Base-by-base conservation (phyloP, 257 asterid species). In the Solanum chilense region DNA sequence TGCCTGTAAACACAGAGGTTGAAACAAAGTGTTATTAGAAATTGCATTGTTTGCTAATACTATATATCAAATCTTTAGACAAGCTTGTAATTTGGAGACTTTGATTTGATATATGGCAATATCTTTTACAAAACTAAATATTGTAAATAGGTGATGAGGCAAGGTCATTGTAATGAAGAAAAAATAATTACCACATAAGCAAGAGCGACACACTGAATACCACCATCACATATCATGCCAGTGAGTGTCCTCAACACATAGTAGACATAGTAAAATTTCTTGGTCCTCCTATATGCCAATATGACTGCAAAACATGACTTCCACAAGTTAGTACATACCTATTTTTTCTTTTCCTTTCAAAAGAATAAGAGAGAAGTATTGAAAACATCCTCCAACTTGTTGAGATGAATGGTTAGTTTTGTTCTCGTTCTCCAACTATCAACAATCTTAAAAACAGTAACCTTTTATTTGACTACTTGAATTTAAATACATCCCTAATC, bases 151-250 rank as follows among this genome's bases (percentile, higher is more conserved):
- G 9, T 58, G 20, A 58, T 20, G 25, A 58, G 66, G 66, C 66
- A 58, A 58, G 9, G 25, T 58, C 12, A 58, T 58, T 58, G 66
- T 58, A 58, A 20, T 56, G 64, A n/a, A 56, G 64, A 56, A 56
- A 39, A 23, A 56, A 56, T 58, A 20, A 58, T 58, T 20, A 92
- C 97, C 93, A 93, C 49, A 84, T 89, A 94, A 86, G 94, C 91
- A 5, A 94, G 89, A 76, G 95, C 60, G 10, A 94, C 91, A 86
- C 94, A 94, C 2, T 88, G 56, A n/a, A 88, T 80, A 31, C 95
- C 93, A 35, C 95, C 97, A 44, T 91, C 94, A 3, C 90, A 83
- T 12, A 91, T 92, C 90, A 91, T 91, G 87, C 91, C 84, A 9
- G 95, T 91, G 27, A 94, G 23, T 58, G 91, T 93, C 90, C 92